These are phyloP conservation scores for Lachnum nothofagi DNA, from an alignment of 2,329 filamentous ascomycete genomes.

Conservation along the genomic window DNA sequence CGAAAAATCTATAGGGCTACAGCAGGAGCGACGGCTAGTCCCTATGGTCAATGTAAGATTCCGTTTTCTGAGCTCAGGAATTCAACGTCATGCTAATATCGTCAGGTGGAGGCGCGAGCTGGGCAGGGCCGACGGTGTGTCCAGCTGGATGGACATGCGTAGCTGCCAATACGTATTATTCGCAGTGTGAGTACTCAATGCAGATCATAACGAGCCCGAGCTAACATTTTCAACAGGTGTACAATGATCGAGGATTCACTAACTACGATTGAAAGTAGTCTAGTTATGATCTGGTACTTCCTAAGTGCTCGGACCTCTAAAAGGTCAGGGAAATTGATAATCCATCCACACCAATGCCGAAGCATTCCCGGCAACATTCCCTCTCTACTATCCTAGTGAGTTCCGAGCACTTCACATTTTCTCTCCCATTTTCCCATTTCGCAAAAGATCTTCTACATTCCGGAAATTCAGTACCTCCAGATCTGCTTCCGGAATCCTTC, in stretches of 20 bases:
- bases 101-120: slow-evolving; percentile 12
- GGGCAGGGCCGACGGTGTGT: slow-evolving; percentile 16
- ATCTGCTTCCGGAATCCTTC: neutral
- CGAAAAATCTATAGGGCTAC: neutral
- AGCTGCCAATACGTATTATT: slow-evolving; percentile 16
- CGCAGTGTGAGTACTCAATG: slow-evolving; percentile 10
- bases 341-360: no score
- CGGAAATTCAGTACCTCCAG: neutral
- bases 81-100: neutral
- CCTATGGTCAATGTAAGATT: slow-evolving; percentile 1
- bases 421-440: neutral
- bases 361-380: no score
- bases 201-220: neutral
- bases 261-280: no score
- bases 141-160: slow-evolving; percentile 17
- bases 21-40: neutral
- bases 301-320: no score
- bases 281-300: no score
- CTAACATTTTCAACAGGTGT: neutral
- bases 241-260: neutral
- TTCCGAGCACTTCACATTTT: no score
- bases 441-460: no score
- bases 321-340: no score
- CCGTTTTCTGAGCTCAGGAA: neutral
- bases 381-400: no score